These are phyloP conservation scores for Yamadazyma conglobata DNA, from an alignment of 1,139 yeast species.

Conservation along the genomic window DNA sequence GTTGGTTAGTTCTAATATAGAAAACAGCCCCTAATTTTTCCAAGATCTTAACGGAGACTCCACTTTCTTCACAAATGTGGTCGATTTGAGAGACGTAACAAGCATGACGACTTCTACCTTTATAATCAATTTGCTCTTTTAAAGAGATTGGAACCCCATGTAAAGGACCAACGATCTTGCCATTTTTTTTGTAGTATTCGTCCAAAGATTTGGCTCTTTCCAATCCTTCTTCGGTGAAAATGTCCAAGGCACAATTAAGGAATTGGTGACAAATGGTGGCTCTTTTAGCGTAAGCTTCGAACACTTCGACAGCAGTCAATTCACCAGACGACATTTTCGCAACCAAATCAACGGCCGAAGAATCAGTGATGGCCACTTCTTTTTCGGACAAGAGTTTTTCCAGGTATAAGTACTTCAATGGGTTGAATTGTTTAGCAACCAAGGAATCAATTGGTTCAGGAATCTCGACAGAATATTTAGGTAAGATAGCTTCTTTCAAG, in stretches of 20 bases:
- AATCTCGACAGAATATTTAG: conserved; percentile 40
- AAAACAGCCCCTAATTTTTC: conserved; percentile 67
- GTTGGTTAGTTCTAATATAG: conserved; percentile 44
- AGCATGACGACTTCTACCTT: conserved; percentile 57
- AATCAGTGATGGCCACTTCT: conserved; percentile 48
- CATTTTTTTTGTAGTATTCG: conserved; percentile 43
- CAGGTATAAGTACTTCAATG: conserved; percentile 41
- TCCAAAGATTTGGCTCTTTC: conserved; percentile 33
- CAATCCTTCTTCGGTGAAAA: conserved; percentile 34
- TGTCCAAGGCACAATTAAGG: conserved; percentile 34
- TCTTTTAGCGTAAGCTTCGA: conserved; percentile 50
- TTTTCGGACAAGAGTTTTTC: conserved; percentile 39
- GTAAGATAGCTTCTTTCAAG: conserved; percentile 36
- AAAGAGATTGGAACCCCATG: conserved; percentile 50
- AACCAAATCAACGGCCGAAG: conserved; percentile 35
- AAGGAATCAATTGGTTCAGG: conserved; percentile 41
- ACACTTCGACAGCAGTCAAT: conserved; percentile 43
- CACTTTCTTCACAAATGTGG: conserved; percentile 47
- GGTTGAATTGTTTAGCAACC: conserved; percentile 40
- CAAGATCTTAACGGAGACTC: conserved; percentile 49
- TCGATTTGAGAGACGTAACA: conserved; percentile 57
- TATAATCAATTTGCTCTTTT: conserved; percentile 56
- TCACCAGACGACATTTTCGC: conserved; percentile 32
- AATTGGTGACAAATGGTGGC: conserved; percentile 39
- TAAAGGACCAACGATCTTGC: conserved; percentile 66